phyloP scores from a whole-genome alignment of 352 stramenopile species.

The Phytophthora chlamydospora region DNA sequence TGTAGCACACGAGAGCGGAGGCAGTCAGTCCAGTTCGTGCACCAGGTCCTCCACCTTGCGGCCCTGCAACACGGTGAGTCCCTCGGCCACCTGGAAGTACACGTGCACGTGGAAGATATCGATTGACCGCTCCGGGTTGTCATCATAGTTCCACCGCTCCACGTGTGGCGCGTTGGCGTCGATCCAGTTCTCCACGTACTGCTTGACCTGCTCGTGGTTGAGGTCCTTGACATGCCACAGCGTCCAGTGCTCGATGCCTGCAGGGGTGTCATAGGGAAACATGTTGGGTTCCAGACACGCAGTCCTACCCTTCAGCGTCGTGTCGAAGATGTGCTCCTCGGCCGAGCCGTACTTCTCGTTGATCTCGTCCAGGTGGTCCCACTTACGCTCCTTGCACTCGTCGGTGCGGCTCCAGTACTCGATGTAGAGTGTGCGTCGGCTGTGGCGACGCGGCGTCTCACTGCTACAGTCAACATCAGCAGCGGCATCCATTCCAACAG shows the following conservation, averaged over 20 bases:
- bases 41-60: constrained; percentile 72
- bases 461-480: constrained; percentile 68
- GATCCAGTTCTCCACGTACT: constrained; percentile 91
- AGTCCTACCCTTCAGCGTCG: constrained; percentile 81
- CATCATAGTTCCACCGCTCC: constrained; percentile 86
- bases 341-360: constrained; percentile 71
- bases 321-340: constrained; percentile 87
- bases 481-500: constrained; percentile 41
- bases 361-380: constrained; percentile 88
- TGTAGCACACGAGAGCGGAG: constrained; percentile 31
- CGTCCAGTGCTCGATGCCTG: constrained; percentile 90
- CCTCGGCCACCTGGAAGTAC: constrained; percentile 78
- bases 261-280: constrained; percentile 90
- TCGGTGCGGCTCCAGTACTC: constrained; percentile 90
- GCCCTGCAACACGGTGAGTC: constrained; percentile 59
- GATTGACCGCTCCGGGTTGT: constrained; percentile 89
- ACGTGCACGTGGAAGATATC: constrained; percentile 92
- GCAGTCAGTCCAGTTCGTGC: constrained; percentile 73
- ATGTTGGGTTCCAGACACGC: constrained; percentile 89
- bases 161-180: constrained; percentile 83
- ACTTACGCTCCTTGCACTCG: constrained; percentile 90
- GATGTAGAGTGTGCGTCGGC: constrained; percentile 83
- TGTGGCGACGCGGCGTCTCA: constrained; percentile 29
- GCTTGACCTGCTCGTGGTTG: constrained; percentile 81
- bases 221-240: constrained; percentile 85